Evolutionary conservation across 352 stramenopile genomes (phyloP), one percentile per base, ranked within the genome.

Genomic region (Phytophthora meadii): DNA sequence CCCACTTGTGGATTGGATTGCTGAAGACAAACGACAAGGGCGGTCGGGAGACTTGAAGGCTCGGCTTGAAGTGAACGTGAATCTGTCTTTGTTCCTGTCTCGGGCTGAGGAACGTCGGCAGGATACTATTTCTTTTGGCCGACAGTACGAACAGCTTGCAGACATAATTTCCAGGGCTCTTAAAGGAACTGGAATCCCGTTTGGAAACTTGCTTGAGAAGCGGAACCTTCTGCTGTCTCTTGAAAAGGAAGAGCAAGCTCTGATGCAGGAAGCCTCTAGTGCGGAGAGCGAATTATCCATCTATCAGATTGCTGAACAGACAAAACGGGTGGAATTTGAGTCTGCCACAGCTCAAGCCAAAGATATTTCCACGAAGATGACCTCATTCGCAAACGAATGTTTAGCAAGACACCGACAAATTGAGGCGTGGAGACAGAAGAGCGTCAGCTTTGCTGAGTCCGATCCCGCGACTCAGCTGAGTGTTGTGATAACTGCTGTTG

Each of bases 21-120:
- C 54, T 15, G 80, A 81, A 8, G 78, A 84, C 30, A 79, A 65
- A 37, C 61, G 73, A 32, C 73, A 69, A 28, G 69, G 72, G 17
- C 51, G 61, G 15, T 72, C 65, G 15, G 73, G 67, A 36, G 79
- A 88, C 34, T 68, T 84, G 27, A 93, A 93, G 55, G 75, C 85
- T 28, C 83, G 88, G 0, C 69, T 96, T 24, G 88, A 94, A 54
- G 83, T 88, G 41, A 93, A 93, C 34, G 87, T 96, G 44, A 93
- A 94, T 17, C 65, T 96, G 11, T 94, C 88, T n/a, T 58, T 96
- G 28, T 96, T 96, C 37, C 65, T 92, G 22, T 94, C 86, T 9
- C 73, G 88, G 4, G 84, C 86, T 7, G 79, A 94, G 74, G 88
- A 96, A 61, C 82, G 86, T 14, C 71, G 79, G 12, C 79, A 90